Evolutionary conservation across 495 filamentous ascomycete species (phyloP), one percentile per base, ranked within the genome.

Genomic region (Sordaria brevicollis): DNA sequence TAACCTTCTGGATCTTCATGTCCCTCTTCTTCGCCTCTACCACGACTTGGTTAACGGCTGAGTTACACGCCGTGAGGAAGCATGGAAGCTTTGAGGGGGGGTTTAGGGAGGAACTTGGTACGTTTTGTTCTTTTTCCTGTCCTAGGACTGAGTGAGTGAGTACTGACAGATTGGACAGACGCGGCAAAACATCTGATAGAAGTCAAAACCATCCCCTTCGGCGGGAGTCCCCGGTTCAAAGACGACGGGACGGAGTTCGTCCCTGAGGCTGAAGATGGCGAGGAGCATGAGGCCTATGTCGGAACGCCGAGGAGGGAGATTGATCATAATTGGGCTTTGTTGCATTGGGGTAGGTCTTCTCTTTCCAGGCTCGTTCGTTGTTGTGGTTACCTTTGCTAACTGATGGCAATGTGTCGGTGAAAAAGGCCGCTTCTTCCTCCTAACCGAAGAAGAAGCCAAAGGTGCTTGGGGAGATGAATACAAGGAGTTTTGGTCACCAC

Each of bases 301-400:
- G 67, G 67, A 3, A 34, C 35, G 35, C 67, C 67, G 31, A 68
- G 67, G 35, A 41, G 67, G 38, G 67, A 25, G 37, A 68, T 68
- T 25, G 67, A 68, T 41, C 67, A 68, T 68, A 39, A 37, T 39
- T 68, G 67, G 67, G 67, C 67, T 37, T 49, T 68, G 67, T 11
- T 68, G 67, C 67, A 68, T 19, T 68, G 67, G 67, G 67, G 67
- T 57, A 13, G 4, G 19, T 8, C 38, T 0, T 13, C 13, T 2
- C 41, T 21, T 25, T 15, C 9, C 17, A 8, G 39, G 4, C n/a
- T 2, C 11, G 41, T 8, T 2, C 11, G 21, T 54, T 43, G 21
- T n/a, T 43, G 39, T 43, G 39, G 15, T 17, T 17, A 7, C 2
- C 6, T 19, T 39, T 5, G 13, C 38, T 41, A 6, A 19, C n/a